Evolutionary conservation across 1,139 yeast species (phyloP), one percentile per base, ranked within the genome.

Genomic region (Suhomyces choctaworum): DNA sequence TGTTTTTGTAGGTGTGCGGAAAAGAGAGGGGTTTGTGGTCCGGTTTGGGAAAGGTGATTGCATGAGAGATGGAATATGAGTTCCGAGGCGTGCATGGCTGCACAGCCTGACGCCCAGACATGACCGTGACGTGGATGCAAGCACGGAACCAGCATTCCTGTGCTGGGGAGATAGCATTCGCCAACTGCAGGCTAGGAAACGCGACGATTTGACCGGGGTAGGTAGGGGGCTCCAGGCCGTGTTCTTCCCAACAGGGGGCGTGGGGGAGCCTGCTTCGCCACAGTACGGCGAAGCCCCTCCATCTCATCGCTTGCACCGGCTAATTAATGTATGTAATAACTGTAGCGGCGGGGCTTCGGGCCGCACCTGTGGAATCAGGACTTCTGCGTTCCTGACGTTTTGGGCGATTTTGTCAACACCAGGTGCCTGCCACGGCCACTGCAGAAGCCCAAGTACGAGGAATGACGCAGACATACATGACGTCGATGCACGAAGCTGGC

Each of bases 1-100:
- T 37, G 40, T 37, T 22, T 32, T 33, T 36, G 39, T 32, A 20
- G 25, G 16, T 16, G 24, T 36, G 22, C 40, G 27, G 40, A 32
- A 11, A 29, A 16, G 37, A 27, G 30, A 19, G 40, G 37, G 33
- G 32, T 11, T 22, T 9, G 8, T 13, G 22, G 17, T 4, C 37
- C 32, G 9, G 20, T 22, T 29, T 22, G 22, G 37, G 37, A 25
- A 25, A 29, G 30, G 37, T 29, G 37, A 34, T 34, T 25, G 16
- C 16, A 23, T 16, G 27, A 14, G 27, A 7, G 8, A 4, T 17
- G 30, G 30, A 8, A 27, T 9, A 19, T 7, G 4, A 14, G 29
- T 17, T n/a, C 24, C 30, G 30, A 27, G 30, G 30, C 30, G 30
- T 32, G 31, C 21, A 13, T 8, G 21, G 13, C 22, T 11, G 28